Base-by-base conservation (phyloP, 1,139 yeast genomes). In the Eremothecium cymbalariae region DNA sequence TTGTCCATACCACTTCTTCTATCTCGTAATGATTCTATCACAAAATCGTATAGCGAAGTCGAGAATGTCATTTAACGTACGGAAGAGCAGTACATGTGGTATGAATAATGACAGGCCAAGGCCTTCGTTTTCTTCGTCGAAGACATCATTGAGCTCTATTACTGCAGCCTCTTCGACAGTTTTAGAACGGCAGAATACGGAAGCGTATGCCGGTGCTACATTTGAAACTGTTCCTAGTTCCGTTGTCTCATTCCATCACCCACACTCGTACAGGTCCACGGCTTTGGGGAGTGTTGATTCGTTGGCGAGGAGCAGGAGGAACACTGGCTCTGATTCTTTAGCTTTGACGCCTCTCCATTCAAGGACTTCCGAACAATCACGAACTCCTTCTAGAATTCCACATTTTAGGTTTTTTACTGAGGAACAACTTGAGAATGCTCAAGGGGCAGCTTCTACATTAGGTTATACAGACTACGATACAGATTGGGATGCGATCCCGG, bases 211-310 rank as follows among this genome's bases (percentile, higher is more conserved):
- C 4, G 97, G 97, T 25, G 95, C 94, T 1, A 84, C 85, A 0
- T 76, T 88, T 4, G 95, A 83, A 49, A 74, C 84, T 25, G 77
- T 88, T 28, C 97, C 98, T 1, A 81, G 94, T 16, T 83, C 96
- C 1, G 81, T 85, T 45, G 75, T 94, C 1, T 74, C 94, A 1
- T 83, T 88, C 55, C 96, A 85, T 54, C 93, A 83, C 48, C 61
- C 72, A 55, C 61, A 51, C 52, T 48, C 56, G 36, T 43, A 51
- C 50, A 50, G 56, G 57, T 40, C 55, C 44, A 36, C 44, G 39
- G 30, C 47, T 42, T 37, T 50, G 33, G 30, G 51, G 38, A 33
- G 47, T 25, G 51, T 60, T 2, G 46, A 49, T 14, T 47, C 51
- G 5, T 37, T 53, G 15, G 62, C 54, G 5, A 43, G 53, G 43